Base-by-base conservation (phyloP, 2,329 filamentous ascomycete genomes). In the Colletotrichum coccodes region DNA sequence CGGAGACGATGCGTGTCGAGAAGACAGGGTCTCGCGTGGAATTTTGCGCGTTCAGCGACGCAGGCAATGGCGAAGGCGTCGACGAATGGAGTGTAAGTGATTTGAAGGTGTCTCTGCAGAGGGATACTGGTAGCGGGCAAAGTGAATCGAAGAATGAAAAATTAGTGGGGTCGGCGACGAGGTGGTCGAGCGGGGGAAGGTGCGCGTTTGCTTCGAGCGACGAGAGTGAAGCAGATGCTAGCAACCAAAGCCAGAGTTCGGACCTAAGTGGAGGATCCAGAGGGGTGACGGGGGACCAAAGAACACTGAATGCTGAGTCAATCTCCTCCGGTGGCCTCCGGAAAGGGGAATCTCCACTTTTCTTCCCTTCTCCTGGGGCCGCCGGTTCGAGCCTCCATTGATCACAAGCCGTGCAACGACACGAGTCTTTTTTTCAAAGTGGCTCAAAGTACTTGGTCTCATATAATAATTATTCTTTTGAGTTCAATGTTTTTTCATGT, bases 151-250 rank as follows among this genome's bases (percentile, higher is more conserved):
- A 34, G 49, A 69, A 69, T 44, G 42, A 70, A 70, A 61, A 71
- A 75, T 76, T 72, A 68, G 68, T 71, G 70, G 70, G 40, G 71
- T 63, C 49, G 36, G 64, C 63, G 64, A 74, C 68, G 73, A 63
- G 66, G 61, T 78, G 76, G 76, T 76, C 76, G 75, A 78, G 76
- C 75, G 76, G 76, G 75, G 74, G 76, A 73, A 63, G 38, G 57
- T 56, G 66, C 49, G 28, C 60, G 52, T 67, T 67, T 67, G 42
- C 18, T 50, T 50, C 30, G 14, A 23, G 26, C 26, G 26, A 8
- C 23, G 34, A 38, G 34, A 12, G 34, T 23, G 47, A 50, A 32
- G 4, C 16, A 40, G 38, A 14, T 18, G 38, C 38, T 14, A 14
- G 38, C 38, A 40, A 18, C 9, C 38, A 28, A 38, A 21, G 38